phyloP scores from a whole-genome alignment of 1,284 basidiomycete species.

The Cutaneotrichosporon spelunceum region DNA sequence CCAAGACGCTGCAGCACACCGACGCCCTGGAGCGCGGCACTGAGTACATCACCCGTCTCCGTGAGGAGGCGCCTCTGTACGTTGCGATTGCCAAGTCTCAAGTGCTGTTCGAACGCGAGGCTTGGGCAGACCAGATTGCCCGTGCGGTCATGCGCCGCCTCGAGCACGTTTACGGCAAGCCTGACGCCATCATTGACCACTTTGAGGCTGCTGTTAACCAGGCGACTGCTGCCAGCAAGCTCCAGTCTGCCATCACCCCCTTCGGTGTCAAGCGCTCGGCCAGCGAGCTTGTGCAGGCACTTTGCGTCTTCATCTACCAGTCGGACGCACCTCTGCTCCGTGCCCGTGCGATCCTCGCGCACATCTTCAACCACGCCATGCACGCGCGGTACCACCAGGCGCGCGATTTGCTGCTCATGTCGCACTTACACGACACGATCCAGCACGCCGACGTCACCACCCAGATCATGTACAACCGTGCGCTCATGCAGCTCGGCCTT shows the following conservation, averaged over 20 bases:
- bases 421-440: constrained; percentile 94
- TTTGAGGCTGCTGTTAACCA: constrained; percentile 65
- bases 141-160: constrained; percentile 91
- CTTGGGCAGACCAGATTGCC: constrained; percentile 71
- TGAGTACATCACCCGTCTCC: constrained; percentile 93
- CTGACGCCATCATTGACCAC: constrained; percentile 86
- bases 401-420: constrained; percentile 98
- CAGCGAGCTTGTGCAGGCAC: constrained; percentile 68
- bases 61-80: constrained; percentile 94
- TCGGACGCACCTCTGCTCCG: constrained; percentile 84
- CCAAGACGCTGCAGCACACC: constrained; percentile 94
- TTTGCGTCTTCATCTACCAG: constrained; percentile 92
- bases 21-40: constrained; percentile 85
- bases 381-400: constrained; percentile 97
- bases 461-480: constrained; percentile 97
- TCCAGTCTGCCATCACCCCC: constrained; percentile 61
- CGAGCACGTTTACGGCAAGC: constrained; percentile 99
- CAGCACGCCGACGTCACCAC: constrained; percentile 94
- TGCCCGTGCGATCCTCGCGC: constrained; percentile 93
- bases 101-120: constrained; percentile 79
- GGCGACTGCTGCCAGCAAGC: constrained; percentile 55
- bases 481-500: constrained; percentile 93
- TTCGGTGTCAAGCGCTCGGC: constrained; percentile 61
- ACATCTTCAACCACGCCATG: constrained; percentile 95
- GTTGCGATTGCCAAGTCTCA: constrained; percentile 88